phyloP scores from a whole-genome alignment of 2,329 filamentous ascomycete genomes.

The Blastomyces emzantsi region DNA sequence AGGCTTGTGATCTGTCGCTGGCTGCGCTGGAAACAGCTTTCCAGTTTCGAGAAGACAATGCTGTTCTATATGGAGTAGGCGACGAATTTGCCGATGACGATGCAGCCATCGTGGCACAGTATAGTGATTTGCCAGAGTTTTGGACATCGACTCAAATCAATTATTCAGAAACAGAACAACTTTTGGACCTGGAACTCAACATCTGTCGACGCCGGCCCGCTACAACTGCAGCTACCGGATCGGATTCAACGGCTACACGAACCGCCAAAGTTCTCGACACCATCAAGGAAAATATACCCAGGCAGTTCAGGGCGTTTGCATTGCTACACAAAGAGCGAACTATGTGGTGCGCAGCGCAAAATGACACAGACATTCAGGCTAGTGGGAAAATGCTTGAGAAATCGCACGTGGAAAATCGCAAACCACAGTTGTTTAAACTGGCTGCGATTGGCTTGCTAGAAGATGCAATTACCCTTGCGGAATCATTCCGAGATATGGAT shows the following conservation, averaged over 20 bases:
- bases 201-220: constrained; percentile 32
- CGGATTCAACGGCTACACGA: constrained; percentile 25
- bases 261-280: constrained; percentile 30
- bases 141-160: constrained; percentile 63
- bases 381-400: constrained; percentile 42
- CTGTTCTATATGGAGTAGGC: constrained; percentile 62
- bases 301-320: constrained; percentile 50
- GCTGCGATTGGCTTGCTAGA: constrained; percentile 46
- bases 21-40: constrained; percentile 55
- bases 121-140: constrained; percentile 63
- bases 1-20: constrained; percentile 68
- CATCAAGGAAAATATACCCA: constrained; percentile 44
- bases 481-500: constrained; percentile 54
- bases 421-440: constrained; percentile 40
- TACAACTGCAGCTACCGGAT: constrained; percentile 20
- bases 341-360: constrained; percentile 48
- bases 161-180: constrained; percentile 31
- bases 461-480: constrained; percentile 52
- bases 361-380: constrained; percentile 40
- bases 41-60: constrained; percentile 62
- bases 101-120: constrained; percentile 55
- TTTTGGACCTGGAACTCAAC: constrained; percentile 36
- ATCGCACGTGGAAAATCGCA: constrained; percentile 35
- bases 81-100: constrained; percentile 56
- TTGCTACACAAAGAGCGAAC: constrained; percentile 52